Conservation (phyloP, 2,329 filamentous ascomycete genomes). For the Talaromyces sp. region DNA sequence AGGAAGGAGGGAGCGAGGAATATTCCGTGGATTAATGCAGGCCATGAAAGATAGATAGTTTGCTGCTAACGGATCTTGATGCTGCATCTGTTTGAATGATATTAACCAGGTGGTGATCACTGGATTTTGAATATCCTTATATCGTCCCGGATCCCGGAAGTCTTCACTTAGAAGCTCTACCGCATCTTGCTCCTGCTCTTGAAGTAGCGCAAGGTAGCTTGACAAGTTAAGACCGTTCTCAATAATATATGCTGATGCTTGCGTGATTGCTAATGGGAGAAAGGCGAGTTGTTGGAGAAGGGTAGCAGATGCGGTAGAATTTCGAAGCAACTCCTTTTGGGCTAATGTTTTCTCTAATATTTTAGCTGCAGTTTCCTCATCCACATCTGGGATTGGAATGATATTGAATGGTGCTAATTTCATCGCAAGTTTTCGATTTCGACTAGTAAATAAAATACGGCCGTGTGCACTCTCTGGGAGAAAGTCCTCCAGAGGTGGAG, state of each 20-base stretch:
- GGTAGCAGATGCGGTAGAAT: neutral
- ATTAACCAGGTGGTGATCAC: slow-evolving; percentile 38
- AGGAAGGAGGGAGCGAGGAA: slow-evolving; percentile 34
- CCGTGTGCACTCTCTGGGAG: slow-evolving; percentile 23
- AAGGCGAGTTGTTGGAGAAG: slow-evolving; percentile 23
- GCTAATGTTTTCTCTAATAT: neutral
- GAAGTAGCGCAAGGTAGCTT: slow-evolving; percentile 22
- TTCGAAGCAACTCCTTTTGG: slow-evolving; percentile 1
- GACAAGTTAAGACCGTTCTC: slow-evolving; percentile 15
- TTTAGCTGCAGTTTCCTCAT: slow-evolving; percentile 12
- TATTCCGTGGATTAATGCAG: slow-evolving; percentile 29
- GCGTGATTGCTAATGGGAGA: slow-evolving; percentile 27
- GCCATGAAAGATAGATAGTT: slow-evolving; percentile 37
- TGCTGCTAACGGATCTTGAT: slow-evolving; percentile 29
- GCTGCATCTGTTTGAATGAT: slow-evolving; percentile 26
- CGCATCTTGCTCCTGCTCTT: slow-evolving; percentile 24
- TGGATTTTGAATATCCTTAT: slow-evolving; percentile 30
- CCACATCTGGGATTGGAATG: slow-evolving; percentile 20
- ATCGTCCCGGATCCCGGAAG: slow-evolving; percentile 32
- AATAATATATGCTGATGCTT: slow-evolving; percentile 25
- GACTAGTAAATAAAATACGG: slow-evolving; percentile 28
- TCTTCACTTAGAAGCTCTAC: slow-evolving; percentile 33
- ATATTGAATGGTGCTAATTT: slow-evolving; percentile 22
- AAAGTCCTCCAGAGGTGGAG: slow-evolving; percentile 11
- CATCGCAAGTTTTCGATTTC: slow-evolving; percentile 19